Base-by-base conservation (phyloP, 2,329 filamentous ascomycete species). In the Exophiala oligosperma region DNA sequence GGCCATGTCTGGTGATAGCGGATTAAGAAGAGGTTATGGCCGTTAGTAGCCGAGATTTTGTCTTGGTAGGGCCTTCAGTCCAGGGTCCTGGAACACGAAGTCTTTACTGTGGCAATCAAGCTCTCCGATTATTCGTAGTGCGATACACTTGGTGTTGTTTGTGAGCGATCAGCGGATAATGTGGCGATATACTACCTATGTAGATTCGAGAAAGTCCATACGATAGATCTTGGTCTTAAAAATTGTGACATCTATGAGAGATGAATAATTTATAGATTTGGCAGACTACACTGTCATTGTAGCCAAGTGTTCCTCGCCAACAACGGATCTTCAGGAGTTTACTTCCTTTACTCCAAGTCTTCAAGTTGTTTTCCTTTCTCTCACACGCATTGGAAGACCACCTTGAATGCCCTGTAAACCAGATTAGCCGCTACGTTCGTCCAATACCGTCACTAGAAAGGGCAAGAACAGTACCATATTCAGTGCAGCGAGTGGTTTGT, bases 401-500 rank as follows among this genome's bases (percentile, higher is more conserved):
- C 51, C 56, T 49, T 46, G 32, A 21, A 58, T 58, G 12, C 56
- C 56, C 56, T 58, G 9, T n/a, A 0, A 11, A 38, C 17, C 17
- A 21, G 49, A 17, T 26, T 44, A 32, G n/a, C 12, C 12, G 35
- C 54, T 11, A 58, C 37, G 7, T 5, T 9, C 24, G 43, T 43
- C 17, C 17, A 17, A 50, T 32, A 21, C 8, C 24, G 40, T 26
- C 37, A 26, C 3, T 23, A 54, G 37, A 3, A 17, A 9, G 44
- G 40, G 26, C 26, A 28, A 26, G 24, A 26, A 44, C 24, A 47
- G 32, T 43, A 55, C 57, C 57, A 60, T 60, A 49, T 60, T 60
- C 48, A 60, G 23, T 23, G 53, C 57, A 47, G 57, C 57, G 21
- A 60, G 53, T 35, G 57, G 57, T 24, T 56, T 24, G 49, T 60